Evolutionary conservation across 495 filamentous ascomycete species (phyloP).

Genomic region (Penicillium lagena): DNA sequence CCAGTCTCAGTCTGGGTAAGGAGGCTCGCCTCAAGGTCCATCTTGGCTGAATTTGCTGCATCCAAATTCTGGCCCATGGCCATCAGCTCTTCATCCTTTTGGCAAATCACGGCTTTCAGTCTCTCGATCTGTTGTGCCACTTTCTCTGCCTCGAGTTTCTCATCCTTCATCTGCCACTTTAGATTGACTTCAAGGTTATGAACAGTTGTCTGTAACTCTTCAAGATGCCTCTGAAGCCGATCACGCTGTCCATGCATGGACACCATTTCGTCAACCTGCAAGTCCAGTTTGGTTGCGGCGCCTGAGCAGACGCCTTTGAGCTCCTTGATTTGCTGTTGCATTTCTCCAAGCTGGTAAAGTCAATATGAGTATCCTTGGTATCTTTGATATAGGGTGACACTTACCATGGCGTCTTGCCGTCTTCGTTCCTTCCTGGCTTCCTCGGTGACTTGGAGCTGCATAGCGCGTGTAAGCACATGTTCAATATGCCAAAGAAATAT

Average conservation of each 20-base stretch:
- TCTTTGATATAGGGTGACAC: neutral
- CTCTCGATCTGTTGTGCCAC: constrained; percentile 3
- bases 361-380: constrained; percentile 1
- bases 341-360: constrained; percentile 16
- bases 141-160: neutral
- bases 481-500: neutral
- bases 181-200: neutral
- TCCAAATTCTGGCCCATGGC: constrained; percentile 8
- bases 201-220: neutral
- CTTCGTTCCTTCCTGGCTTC: neutral
- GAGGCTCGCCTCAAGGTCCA: neutral
- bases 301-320: constrained; percentile 13
- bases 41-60: constrained; percentile 6
- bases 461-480: neutral
- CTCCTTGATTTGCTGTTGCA: constrained; percentile 13
- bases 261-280: constrained; percentile 9
- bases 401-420: constrained; percentile 10
- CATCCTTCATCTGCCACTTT: neutral
- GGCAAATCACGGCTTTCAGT: constrained; percentile 1
- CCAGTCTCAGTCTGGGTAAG: constrained; percentile 1
- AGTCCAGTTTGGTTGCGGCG: neutral
- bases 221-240: constrained; percentile 11
- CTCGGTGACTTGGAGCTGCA: too few relatives aligned
- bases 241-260: constrained; percentile 15
- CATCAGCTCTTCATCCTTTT: constrained; percentile 11